Evolutionary conservation across 495 filamentous ascomycete species (phyloP).

Genomic region (Cudoniella acicularis): DNA sequence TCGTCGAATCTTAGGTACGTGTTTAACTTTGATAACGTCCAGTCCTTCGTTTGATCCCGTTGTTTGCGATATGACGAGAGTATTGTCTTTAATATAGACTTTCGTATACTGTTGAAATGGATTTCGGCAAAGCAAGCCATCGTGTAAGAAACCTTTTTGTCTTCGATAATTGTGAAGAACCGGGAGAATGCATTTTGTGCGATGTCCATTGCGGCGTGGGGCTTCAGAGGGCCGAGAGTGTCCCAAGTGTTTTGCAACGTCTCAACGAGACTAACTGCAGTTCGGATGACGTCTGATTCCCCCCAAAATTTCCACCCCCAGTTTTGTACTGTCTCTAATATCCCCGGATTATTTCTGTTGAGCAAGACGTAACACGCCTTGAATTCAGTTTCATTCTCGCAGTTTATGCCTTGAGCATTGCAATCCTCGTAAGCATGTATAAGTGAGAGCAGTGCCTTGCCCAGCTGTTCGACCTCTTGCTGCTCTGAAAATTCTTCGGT

Average conservation of each 20-base stretch:
- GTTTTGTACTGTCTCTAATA: conserved; percentile 69
- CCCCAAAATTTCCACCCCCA: conserved; percentile 76
- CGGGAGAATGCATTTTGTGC: conserved; percentile 61
- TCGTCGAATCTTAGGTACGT: conserved; percentile 69
- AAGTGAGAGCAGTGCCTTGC: conserved; percentile 80
- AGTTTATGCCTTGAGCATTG: conserved; percentile 39
- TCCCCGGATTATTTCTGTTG: conserved; percentile 69
- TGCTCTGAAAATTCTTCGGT: conserved; percentile 77
- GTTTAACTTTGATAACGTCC: conserved; percentile 65
- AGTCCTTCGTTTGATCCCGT: conserved; percentile 67
- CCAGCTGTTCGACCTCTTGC: conserved; percentile 91
- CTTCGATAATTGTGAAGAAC: conserved; percentile 73
- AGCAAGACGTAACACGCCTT: conserved; percentile 86
- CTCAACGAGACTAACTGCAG: conserved; percentile 40
- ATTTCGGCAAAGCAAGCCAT: conserved; percentile 94
- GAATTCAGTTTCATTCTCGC: conserved; percentile 82
- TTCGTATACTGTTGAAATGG: conserved; percentile 79
- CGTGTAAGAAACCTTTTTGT: conserved; percentile 71
- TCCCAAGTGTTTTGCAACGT: conserved; percentile 57
- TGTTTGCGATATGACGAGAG: conserved; percentile 55
- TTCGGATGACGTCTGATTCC: conserved; percentile 50
- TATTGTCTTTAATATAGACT: conserved; percentile 69
- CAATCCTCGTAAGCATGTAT: conserved; percentile 86
- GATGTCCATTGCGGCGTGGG: conserved; percentile 41
- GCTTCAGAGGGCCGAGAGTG: conserved; percentile 59